Evolutionary conservation across 768 basidiomycete species (phyloP).

Genomic region (Phaffia australis): DNA sequence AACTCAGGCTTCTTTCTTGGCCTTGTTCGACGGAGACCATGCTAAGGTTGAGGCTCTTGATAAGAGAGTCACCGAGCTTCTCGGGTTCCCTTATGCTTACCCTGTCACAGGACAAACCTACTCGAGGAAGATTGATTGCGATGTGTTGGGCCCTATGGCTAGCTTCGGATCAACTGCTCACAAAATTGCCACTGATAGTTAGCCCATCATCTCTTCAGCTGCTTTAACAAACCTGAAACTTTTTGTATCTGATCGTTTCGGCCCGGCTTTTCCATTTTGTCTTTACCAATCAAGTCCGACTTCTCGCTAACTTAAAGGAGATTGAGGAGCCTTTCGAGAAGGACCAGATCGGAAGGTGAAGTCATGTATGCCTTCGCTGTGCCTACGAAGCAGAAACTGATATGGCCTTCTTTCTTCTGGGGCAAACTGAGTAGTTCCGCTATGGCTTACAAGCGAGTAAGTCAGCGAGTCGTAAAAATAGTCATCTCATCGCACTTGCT

Average conservation of each 20-base stretch:
- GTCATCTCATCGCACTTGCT: background rate
- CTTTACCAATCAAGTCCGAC: constrained; percentile 44
- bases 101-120: constrained; percentile 98
- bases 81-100: constrained; percentile 86
- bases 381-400: background rate
- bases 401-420: background rate
- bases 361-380: background rate
- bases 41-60: constrained; percentile 89
- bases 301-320: constrained; percentile 95
- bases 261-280: background rate
- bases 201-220: constrained; percentile 23
- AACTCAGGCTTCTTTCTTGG: constrained; percentile 89
- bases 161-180: constrained; percentile 86
- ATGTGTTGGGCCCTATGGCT: constrained; percentile 79
- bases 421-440: constrained; percentile 4
- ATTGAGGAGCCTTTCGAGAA: constrained; percentile 98
- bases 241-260: background rate
- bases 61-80: constrained; percentile 74
- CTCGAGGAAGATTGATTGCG: constrained; percentile 91
- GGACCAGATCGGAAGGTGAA: constrained; percentile 77
- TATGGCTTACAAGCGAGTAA: constrained; percentile 27
- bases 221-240: background rate
- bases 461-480: background rate
- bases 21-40: constrained; percentile 90
- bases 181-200: constrained; percentile 85